A percentile compares a stretch with the other conserved stretches of the same genome.
Conservation (phyloP, 129 eudicot species). For the Lactuca saligna region DNA sequence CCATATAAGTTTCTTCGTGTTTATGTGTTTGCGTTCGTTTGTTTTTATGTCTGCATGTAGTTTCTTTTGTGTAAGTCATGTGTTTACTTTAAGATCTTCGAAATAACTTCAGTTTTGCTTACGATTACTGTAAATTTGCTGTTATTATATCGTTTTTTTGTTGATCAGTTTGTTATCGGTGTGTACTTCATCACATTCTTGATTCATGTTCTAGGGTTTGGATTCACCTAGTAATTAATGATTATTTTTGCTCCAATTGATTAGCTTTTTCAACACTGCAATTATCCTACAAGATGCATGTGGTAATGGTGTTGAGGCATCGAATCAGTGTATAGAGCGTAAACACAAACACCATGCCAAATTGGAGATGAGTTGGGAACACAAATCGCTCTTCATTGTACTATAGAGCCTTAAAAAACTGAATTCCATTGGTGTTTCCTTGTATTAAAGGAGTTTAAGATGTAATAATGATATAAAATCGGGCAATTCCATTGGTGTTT, state of each 20-base stretch:
- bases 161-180: slow-evolving; percentile 1
- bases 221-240: not conserved
- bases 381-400: too few relatives aligned
- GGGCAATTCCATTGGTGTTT: too few relatives aligned
- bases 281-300: too few relatives aligned
- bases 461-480: not conserved
- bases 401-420: too few relatives aligned
- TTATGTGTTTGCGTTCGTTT: slow-evolving; percentile 13
- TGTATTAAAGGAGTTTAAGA: not conserved
- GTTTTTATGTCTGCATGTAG: not conserved
- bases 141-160: not conserved
- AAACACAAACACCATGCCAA: too few relatives aligned
- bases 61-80: slow-evolving; percentile 1
- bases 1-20: slow-evolving; percentile 4
- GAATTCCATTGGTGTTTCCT: not conserved
- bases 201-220: slow-evolving; percentile 17
- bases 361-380: too few relatives aligned
- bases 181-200: not conserved
- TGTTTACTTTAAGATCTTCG: not conserved
- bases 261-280: not conserved
- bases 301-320: too few relatives aligned
- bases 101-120: slow-evolving; percentile 12
- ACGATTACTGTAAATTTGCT: not conserved
- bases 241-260: not conserved
- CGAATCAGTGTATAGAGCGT: too few relatives aligned